Conservation (phyloP, 345 rosid species). For the Linum lewisii region DNA sequence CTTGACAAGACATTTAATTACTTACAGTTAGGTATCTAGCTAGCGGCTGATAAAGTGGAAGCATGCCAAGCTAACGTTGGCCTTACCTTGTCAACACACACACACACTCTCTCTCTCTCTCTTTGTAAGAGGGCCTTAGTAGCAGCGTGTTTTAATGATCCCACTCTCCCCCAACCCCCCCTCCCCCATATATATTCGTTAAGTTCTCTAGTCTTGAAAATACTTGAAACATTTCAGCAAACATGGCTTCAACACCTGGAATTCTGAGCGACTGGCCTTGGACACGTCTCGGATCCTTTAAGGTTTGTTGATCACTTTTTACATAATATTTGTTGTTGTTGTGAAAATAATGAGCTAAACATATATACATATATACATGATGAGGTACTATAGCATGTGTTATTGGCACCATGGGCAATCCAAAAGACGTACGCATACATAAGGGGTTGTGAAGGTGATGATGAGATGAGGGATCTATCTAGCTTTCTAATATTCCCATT, state of each 20-base stretch:
- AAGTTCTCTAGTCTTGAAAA: too few species aligned
- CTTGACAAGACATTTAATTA: too few species aligned
- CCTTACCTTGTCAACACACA: too few species aligned
- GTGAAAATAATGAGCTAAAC: not conserved
- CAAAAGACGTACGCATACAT: conserved; percentile 24
- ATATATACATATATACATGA: not conserved
- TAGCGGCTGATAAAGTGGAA: too few species aligned
- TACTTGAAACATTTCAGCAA: too few species aligned
- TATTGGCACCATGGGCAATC: conserved; percentile 38
- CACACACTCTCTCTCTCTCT: too few species aligned
- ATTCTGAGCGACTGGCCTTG: conserved; percentile 64
- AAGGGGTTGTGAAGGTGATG: conserved; percentile 15
- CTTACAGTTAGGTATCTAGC: too few species aligned
- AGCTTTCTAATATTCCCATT: conserved; percentile 29
- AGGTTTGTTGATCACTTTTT: conserved; percentile 19
- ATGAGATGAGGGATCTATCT: conserved; percentile 32
- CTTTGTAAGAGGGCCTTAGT: too few species aligned
- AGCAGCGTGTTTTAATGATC: too few species aligned
- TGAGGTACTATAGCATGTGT: conserved; percentile 29
- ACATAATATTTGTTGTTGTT: not conserved
- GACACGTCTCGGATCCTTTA: conserved; percentile 49
- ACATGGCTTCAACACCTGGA: conserved; percentile 59
- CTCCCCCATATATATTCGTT: too few species aligned
- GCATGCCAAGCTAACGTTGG: too few species aligned
- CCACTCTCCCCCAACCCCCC: too few species aligned